These are phyloP conservation scores for Boletus bicolor DNA, from an alignment of 768 basidiomycete species.

Conservation along the genomic window DNA sequence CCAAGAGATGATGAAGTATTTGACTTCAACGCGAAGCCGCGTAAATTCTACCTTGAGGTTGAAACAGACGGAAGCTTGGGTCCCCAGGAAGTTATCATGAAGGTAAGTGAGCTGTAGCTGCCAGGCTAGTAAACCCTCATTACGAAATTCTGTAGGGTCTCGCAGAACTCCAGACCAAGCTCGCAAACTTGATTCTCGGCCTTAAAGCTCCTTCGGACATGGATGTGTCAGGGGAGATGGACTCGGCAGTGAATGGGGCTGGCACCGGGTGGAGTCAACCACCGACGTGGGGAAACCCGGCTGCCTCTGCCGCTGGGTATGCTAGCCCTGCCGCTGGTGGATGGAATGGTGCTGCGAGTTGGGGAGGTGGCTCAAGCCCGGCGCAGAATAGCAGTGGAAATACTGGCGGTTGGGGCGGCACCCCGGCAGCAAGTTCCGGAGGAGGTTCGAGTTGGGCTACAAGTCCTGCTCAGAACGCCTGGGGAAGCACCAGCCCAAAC, in stretches of 20 bases:
- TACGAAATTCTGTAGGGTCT: constrained; percentile 52
- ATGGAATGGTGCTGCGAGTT: constrained; percentile 27
- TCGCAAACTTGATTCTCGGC: constrained; percentile 75
- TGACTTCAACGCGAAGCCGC: constrained; percentile 84
- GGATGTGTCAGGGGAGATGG: constrained; percentile 45
- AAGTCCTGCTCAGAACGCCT: constrained; percentile 33
- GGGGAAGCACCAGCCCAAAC: constrained; percentile 37
- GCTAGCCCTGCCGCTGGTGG: constrained; percentile 31
- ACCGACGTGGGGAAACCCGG: constrained; percentile 27
- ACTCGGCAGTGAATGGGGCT: constrained; percentile 27
- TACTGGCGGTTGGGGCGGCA: constrained; percentile 18
- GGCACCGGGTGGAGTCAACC: constrained; percentile 22
- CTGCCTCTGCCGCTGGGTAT: constrained; percentile 31
- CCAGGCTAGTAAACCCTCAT: neutral
- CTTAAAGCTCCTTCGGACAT: constrained; percentile 63
- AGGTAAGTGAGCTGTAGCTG: constrained; percentile 41
- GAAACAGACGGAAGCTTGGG: constrained; percentile 90
- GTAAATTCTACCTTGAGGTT: constrained; percentile 90
- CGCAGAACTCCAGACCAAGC: constrained; percentile 72
- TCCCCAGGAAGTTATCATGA: constrained; percentile 87
- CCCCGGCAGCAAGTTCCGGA: constrained; percentile 27
- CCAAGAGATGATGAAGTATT: constrained; percentile 80
- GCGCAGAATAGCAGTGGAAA: constrained; percentile 23
- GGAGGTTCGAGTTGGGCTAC: constrained; percentile 30
- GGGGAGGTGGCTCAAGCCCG: constrained; percentile 28